These are phyloP conservation scores for Aspergillus coremiiformis DNA, from an alignment of 495 filamentous ascomycete genomes.

Conservation along the genomic window DNA sequence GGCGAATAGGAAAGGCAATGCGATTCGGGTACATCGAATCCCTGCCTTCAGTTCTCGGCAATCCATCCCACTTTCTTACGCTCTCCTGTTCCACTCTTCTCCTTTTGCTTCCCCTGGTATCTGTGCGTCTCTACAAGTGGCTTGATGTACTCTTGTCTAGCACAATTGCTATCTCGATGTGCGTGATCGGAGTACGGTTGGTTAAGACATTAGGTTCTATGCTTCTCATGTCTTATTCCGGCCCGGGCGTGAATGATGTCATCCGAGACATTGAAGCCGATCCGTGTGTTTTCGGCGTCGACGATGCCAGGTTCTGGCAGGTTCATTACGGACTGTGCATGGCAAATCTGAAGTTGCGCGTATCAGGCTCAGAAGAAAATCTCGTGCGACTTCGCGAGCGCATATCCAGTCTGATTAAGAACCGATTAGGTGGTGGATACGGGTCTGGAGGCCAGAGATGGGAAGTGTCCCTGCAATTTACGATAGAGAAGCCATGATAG, in stretches of 20 bases:
- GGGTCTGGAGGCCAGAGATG: constrained; percentile 74
- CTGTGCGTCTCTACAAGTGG: constrained; percentile 63
- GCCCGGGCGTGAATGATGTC: constrained; percentile 61
- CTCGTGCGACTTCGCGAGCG: constrained; percentile 62
- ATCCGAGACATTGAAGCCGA: constrained; percentile 79
- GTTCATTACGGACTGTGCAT: constrained; percentile 95
- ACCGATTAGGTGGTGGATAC: constrained; percentile 80
- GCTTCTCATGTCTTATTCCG: constrained; percentile 86
- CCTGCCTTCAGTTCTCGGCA: constrained; percentile 73
- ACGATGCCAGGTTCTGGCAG: constrained; percentile 95
- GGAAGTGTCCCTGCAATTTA: constrained; percentile 64
- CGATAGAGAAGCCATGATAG: constrained; percentile 28
- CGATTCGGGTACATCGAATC: constrained; percentile 76
- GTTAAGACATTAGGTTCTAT: constrained; percentile 82
- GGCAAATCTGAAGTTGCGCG: constrained; percentile 80
- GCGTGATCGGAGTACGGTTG: constrained; percentile 70
- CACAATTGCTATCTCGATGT: constrained; percentile 78
- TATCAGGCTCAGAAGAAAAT: constrained; percentile 58
- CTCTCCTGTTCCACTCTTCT: constrained; percentile 75
- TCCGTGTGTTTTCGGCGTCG: constrained; percentile 62
- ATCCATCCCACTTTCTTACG: constrained; percentile 90
- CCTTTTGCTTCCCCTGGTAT: constrained; percentile 75
- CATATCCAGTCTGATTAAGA: constrained; percentile 71
- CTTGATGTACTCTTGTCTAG: constrained; percentile 76
- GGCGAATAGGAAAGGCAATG: constrained; percentile 79